Evolutionary conservation across 768 basidiomycete species (phyloP), one percentile per base, ranked within the genome.

Genomic region (Auriscalpium orientale): DNA sequence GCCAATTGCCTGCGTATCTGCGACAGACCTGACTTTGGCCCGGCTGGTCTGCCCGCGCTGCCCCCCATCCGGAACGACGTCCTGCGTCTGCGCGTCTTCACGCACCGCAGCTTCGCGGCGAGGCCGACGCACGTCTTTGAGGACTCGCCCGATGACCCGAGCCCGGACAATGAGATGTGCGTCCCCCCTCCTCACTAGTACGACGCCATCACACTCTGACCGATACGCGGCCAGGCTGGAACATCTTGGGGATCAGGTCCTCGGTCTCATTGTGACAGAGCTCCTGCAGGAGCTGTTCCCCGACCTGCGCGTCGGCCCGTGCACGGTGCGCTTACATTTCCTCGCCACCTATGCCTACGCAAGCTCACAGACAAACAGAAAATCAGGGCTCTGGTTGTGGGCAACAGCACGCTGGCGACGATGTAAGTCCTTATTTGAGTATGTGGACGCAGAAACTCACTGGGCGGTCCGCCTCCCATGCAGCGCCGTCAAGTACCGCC

Each of bases 121-220:
- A 76, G 89, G 2, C 87, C 88, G 0, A 83, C 80, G 8, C 81
- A 87, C 61, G 72, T 88, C 22, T 91, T 91, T 60, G 89, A 91
- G 65, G 89, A 91, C 67, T 76, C 72, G 38, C 79, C 76, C 0
- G 74, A 80, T 59, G 89, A 91, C 68, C 83, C 78, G 2, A 85
- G 85, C 51, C 89, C 87, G 7, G 89, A 91, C 65, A 91, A 91
- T 59, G 89, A 91, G 72, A 85, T 81, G 89, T 89, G 54, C 62
- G 75, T 67, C 6, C 54, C 46, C 13, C n/a, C 10, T 43, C 15
- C 40, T 36, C 53, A 46, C 37, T 56, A 54, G 43, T 55, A 36
- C n/a, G 33, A 49, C 36, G 49, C 33, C 8, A 37, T n/a, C 2
- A 13, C 18, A 38, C 34, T 37, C 50, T 48, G 55, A 22, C 16